phyloP scores from a whole-genome alignment of 768 basidiomycete genomes.

The Agaricus subrufescens region DNA sequence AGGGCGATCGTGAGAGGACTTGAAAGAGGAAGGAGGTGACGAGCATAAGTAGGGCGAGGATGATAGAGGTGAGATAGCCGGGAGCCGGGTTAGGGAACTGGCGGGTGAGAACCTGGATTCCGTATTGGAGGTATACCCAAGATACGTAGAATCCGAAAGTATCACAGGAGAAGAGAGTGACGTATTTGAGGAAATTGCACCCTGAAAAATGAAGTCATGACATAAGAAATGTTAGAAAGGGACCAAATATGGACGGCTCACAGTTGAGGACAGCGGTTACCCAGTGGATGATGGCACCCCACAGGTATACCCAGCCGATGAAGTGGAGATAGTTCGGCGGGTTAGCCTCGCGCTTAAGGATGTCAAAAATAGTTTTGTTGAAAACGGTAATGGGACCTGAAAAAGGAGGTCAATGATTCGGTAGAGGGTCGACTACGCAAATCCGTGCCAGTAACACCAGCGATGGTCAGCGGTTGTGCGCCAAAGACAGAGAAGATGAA shows the following conservation, averaged over 20 bases:
- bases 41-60: constrained; percentile 76
- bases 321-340: constrained; percentile 65
- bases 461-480: constrained; percentile 88
- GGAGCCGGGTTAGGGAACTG: constrained; percentile 47
- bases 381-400: too few relatives aligned
- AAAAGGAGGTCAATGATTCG: background rate
- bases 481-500: constrained; percentile 84
- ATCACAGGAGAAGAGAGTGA: constrained; percentile 87
- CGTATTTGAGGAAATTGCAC: constrained; percentile 82
- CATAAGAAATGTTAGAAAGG: too few relatives aligned
- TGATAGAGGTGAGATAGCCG: constrained; percentile 51
- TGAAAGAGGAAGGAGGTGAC: constrained; percentile 72
- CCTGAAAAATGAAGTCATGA: constrained; percentile 30
- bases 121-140: constrained; percentile 74
- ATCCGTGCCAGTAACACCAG: constrained; percentile 75
- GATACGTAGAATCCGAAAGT: constrained; percentile 93
- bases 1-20: constrained; percentile 51
- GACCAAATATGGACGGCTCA: constrained; percentile 21
- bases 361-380: constrained; percentile 73
- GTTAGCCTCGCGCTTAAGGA: constrained; percentile 50
- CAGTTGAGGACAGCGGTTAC: constrained; percentile 76
- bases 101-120: constrained; percentile 76
- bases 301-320: constrained; percentile 74
- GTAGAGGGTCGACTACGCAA: too few relatives aligned
- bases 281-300: constrained; percentile 87